A percentile compares a stretch with the other conserved stretches of the same genome.
phyloP scores from a whole-genome alignment of 768 basidiomycete species.

The Phylloporus rhodoxanthus region DNA sequence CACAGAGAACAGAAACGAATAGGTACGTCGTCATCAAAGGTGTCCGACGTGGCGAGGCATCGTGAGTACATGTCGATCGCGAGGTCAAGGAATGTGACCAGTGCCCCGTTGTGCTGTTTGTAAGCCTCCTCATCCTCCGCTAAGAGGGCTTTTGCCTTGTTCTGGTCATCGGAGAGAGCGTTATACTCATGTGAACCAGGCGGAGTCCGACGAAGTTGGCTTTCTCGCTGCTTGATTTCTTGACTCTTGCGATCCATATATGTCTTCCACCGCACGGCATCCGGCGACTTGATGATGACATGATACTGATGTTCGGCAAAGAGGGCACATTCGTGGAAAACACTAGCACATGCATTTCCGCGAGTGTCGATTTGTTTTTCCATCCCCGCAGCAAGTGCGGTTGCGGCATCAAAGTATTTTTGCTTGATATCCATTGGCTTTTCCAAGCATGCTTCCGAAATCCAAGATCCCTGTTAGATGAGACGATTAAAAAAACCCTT shows the following conservation, averaged over 20 bases:
- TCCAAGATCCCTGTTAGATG: slow-evolving; percentile 76
- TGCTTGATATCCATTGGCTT: slow-evolving; percentile 66
- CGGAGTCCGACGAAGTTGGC: slow-evolving; percentile 26
- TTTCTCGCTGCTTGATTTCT: slow-evolving; percentile 56
- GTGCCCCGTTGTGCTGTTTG: slow-evolving; percentile 37
- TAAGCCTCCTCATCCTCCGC: slow-evolving; percentile 48
- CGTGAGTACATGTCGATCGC: slow-evolving; percentile 85
- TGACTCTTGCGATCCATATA: slow-evolving; percentile 68
- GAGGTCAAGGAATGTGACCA: slow-evolving; percentile 59
- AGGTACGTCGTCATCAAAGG: slow-evolving; percentile 68
- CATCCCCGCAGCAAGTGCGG: slow-evolving; percentile 26
- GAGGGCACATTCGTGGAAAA: slow-evolving; percentile 77
- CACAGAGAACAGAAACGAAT: slow-evolving; percentile 87
- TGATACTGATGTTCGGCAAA: slow-evolving; percentile 90
- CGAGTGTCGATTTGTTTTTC: slow-evolving; percentile 19
- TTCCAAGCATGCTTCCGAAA: slow-evolving; percentile 76
- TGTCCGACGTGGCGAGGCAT: slow-evolving; percentile 63
- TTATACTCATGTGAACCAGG: slow-evolving; percentile 14
- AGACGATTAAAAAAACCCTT: not conserved
- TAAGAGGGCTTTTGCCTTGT: slow-evolving; percentile 44
- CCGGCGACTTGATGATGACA: slow-evolving; percentile 60
- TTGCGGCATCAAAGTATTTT: slow-evolving; percentile 67
- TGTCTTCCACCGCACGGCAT: slow-evolving; percentile 59
- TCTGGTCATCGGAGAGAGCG: slow-evolving; percentile 34
- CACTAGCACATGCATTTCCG: slow-evolving; percentile 40